Evolutionary conservation across 23 red algal species (phyloP).

Genomic region (Agarophyton chilense): DNA sequence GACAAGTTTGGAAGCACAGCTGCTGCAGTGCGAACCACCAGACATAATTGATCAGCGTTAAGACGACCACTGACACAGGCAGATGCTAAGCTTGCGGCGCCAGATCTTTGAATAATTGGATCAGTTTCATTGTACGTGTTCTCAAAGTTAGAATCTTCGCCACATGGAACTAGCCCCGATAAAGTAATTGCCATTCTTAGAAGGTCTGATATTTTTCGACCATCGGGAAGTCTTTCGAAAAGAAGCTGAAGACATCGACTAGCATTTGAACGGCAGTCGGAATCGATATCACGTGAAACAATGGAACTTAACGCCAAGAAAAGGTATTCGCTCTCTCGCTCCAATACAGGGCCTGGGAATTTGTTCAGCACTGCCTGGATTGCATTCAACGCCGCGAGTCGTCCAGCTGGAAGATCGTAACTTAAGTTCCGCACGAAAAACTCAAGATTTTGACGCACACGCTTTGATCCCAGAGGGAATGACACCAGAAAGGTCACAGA

Average conservation of each 20-base stretch:
- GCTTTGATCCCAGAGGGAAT: constrained; percentile 61
- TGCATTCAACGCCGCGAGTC: constrained; percentile 56
- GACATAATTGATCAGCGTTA: not conserved
- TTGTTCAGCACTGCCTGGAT: constrained; percentile 37
- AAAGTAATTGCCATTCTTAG: constrained; percentile 46
- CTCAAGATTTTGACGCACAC: constrained; percentile 67
- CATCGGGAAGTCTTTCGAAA: constrained; percentile 37
- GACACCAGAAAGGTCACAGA: constrained; percentile 58
- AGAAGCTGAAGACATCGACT: constrained; percentile 44
- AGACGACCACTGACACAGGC: constrained; percentile 45
- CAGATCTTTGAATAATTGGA: constrained; percentile 15
- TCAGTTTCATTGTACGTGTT: not conserved
- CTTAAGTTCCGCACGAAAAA: constrained; percentile 80
- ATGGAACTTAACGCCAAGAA: constrained; percentile 52
- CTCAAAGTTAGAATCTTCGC: not conserved
- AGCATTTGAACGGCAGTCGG: constrained; percentile 42
- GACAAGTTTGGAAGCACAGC: constrained; percentile 7
- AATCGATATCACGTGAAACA: constrained; percentile 41
- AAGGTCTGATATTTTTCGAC: constrained; percentile 39
- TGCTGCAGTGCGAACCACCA: constrained; percentile 25
- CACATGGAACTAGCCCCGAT: constrained; percentile 7
- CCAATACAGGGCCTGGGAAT: constrained; percentile 27
- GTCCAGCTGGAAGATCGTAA: constrained; percentile 64
- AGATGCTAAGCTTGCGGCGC: constrained; percentile 11
- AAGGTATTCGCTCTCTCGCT: constrained; percentile 55